These are phyloP conservation scores for Neolentinus lepideus DNA, from an alignment of 1,284 basidiomycete genomes.

Conservation along the genomic window DNA sequence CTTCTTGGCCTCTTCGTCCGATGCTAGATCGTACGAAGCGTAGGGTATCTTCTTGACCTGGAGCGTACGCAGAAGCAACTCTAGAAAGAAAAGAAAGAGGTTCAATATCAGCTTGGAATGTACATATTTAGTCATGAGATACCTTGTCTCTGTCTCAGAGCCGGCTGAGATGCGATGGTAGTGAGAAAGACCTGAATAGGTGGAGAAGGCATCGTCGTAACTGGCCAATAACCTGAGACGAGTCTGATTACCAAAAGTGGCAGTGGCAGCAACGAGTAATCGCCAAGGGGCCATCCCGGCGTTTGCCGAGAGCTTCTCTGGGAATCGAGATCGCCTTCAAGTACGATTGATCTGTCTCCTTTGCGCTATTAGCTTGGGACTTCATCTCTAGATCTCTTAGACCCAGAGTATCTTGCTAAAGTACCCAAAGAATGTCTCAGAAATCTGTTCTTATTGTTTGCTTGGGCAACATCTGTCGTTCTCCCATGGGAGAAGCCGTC, in stretches of 20 bases:
- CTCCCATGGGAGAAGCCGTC: conserved; percentile 77
- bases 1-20: conserved; percentile 71
- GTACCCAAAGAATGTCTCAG: neutral
- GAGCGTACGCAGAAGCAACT: conserved; percentile 67
- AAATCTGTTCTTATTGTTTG: conserved; percentile 64
- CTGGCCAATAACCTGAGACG: neutral
- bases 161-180: conserved; percentile 76
- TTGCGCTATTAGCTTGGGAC: neutral
- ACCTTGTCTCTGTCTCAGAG: conserved; percentile 70
- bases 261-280: neutral
- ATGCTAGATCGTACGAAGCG: conserved; percentile 74
- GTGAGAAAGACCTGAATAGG: conserved; percentile 77
- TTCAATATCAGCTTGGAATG: neutral
- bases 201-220: conserved; percentile 55
- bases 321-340: conserved; percentile 1
- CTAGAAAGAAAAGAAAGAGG: conserved; percentile 26
- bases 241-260: neutral
- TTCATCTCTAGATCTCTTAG: no score
- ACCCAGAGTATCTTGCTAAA: no score
- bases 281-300: neutral
- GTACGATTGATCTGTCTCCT: neutral
- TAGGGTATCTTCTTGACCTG: conserved; percentile 80
- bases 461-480: conserved; percentile 73
- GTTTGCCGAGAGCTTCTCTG: neutral
- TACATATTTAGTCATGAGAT: conserved; percentile 13